Conservation (phyloP, 1,284 basidiomycete species). For the Trichosporon asahii region DNA sequence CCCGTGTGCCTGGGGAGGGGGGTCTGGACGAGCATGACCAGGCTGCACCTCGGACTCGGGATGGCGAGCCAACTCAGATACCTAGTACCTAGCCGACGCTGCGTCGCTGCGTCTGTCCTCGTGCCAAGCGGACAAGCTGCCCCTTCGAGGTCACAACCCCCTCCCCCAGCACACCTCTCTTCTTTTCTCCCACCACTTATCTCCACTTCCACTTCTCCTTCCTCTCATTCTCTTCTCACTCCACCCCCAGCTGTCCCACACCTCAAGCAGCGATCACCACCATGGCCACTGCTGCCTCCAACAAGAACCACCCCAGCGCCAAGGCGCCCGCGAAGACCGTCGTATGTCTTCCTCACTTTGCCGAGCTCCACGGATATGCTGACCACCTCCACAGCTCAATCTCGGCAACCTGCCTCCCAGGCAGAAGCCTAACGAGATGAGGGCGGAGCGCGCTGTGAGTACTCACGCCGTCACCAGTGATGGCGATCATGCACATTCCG, state of each 20-base stretch:
- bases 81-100: background rate
- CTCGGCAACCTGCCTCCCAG: slow-evolving; percentile 51
- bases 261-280: slow-evolving; percentile 10
- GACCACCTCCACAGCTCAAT: slow-evolving; percentile 42
- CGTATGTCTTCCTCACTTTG: background rate
- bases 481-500: background rate
- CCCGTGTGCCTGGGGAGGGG: background rate
- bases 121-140: background rate
- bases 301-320: slow-evolving; percentile 37
- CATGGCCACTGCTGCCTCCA: slow-evolving; percentile 13
- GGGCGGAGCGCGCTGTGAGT: slow-evolving; percentile 41
- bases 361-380: background rate
- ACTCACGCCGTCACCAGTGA: background rate
- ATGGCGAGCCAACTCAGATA: background rate
- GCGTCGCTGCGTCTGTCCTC: background rate
- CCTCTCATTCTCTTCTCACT: background rate
- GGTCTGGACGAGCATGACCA: no score
- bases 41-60: background rate
- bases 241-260: background rate
- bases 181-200: no score
- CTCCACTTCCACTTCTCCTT: background rate
- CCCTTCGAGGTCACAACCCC: background rate
- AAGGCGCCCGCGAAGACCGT: slow-evolving; percentile 30
- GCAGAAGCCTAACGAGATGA: slow-evolving; percentile 46
- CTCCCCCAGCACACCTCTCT: background rate